Conservation (phyloP, 1,284 basidiomycete species). For the Chalciporus sp. region DNA sequence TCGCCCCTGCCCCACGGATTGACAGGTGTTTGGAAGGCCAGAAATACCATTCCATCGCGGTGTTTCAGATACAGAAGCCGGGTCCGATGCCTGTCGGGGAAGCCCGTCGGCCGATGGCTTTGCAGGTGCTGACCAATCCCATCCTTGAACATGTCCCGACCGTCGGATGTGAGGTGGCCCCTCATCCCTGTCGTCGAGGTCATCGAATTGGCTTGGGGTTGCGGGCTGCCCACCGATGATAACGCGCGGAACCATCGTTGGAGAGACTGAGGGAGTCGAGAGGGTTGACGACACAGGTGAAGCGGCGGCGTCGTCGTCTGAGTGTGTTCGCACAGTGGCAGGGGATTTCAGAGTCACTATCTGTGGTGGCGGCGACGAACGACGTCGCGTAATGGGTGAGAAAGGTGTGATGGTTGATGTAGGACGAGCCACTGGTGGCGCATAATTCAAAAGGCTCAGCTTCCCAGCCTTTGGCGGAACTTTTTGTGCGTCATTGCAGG, state of each 20-base stretch:
- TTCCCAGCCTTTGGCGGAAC: constrained; percentile 17
- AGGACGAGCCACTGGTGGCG: constrained; percentile 18
- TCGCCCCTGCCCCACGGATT: neutral
- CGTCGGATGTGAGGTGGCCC: neutral
- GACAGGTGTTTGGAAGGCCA: neutral
- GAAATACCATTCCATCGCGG: neutral
- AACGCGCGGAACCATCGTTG: constrained; percentile 24
- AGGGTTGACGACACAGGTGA: constrained; percentile 32
- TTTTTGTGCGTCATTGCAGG: neutral
- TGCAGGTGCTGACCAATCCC: constrained; percentile 24
- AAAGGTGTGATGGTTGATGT: constrained; percentile 6
- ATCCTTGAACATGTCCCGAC: constrained; percentile 14
- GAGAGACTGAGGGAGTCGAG: constrained; percentile 28
- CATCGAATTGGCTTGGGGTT: constrained; percentile 1
- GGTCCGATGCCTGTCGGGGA: neutral
- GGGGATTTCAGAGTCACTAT: neutral
- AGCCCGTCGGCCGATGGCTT: neutral
- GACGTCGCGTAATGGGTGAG: neutral
- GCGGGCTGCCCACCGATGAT: constrained; percentile 30
- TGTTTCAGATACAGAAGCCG: neutral
- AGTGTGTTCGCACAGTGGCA: neutral
- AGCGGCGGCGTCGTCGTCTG: constrained; percentile 18
- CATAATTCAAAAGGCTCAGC: constrained; percentile 29
- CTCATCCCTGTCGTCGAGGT: neutral
- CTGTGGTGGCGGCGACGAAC: neutral